These are phyloP conservation scores for Catunica adiposa DNA, from an alignment of 2,329 filamentous ascomycete species.

Conservation along the genomic window DNA sequence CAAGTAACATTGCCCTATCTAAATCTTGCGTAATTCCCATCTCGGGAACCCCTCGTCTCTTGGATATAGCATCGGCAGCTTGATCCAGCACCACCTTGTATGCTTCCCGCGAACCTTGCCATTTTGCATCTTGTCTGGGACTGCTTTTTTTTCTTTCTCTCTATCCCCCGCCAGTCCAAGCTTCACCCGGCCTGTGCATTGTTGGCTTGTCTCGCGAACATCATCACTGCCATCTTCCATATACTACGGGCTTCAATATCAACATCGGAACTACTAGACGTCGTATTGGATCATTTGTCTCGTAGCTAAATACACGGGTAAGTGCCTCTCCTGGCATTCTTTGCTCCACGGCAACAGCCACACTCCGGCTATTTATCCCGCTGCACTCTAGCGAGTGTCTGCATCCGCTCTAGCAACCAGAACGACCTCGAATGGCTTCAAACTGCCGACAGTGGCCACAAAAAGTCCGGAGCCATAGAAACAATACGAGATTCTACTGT, in stretches of 20 bases:
- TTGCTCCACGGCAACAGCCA: constrained; percentile 1
- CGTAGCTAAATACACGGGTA: background rate
- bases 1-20: background rate
- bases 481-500: too few species aligned
- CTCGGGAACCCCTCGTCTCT: too few species aligned
- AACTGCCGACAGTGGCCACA: too few species aligned
- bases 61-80: background rate
- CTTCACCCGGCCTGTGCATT: background rate
- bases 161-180: background rate
- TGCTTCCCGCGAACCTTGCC: background rate
- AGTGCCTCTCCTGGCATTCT: constrained; percentile 1
- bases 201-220: background rate
- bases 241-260: background rate
- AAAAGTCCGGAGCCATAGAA: too few species aligned
- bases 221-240: background rate
- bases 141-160: background rate
- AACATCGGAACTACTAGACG: background rate
- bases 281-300: background rate
- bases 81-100: background rate
- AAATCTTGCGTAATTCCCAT: background rate
- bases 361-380: background rate
- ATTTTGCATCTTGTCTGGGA: background rate
- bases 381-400: background rate
- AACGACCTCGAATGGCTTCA: too few species aligned
- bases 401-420: background rate